Base-by-base conservation (phyloP, 2,329 filamentous ascomycete genomes). In the Tolypocladium album region DNA sequence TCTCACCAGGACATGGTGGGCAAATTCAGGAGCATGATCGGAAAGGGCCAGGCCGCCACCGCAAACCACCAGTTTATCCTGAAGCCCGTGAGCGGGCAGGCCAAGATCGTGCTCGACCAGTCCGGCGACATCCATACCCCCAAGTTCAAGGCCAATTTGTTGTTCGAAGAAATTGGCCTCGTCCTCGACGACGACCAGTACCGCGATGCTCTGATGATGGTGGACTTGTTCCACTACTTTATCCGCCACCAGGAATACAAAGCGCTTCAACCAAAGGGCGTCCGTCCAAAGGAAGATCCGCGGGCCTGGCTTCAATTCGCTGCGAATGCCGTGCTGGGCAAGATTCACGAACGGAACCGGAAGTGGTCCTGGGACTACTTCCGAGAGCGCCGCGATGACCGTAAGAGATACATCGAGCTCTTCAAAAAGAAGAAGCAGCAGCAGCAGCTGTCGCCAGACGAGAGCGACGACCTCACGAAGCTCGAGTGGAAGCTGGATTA, bases 111-210 rank as follows among this genome's bases (percentile, higher is more conserved):
- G 68, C 83, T 99, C 69, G 91, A 97, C 77, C 99, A 99, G 75
- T 92, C 90, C 1, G 92, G 90, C 34, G 89, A 90, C 66, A 75
- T 84, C 36, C 86, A 90, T 60, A 81, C 84, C 20, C 90, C 94
- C 3, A 94, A 93, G 69, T 87, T 94, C 77, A 97, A 97, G 74
- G 90, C 92, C 36, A 89, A 89, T 45, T 76, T 99, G 22, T 77
- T 97, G 1, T 99, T 99, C 67, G 93, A 99, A 69, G 95, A 99
- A 70, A 92, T 99, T 61, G 94, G 95, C 57, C 88, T 99, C 64
- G 90, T 97, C n/a, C 82, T 99, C 39, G 95, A 99, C 66, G 93
- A 99, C 65, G 86, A 97, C 65, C 94, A 99, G 72, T 99, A 99
- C 71, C 89, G 95, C 38, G 94, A 99, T 75, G 91, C 88, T 6